Conservation (phyloP, 257 asterid species). For the Solanum pinnatisectum region DNA sequence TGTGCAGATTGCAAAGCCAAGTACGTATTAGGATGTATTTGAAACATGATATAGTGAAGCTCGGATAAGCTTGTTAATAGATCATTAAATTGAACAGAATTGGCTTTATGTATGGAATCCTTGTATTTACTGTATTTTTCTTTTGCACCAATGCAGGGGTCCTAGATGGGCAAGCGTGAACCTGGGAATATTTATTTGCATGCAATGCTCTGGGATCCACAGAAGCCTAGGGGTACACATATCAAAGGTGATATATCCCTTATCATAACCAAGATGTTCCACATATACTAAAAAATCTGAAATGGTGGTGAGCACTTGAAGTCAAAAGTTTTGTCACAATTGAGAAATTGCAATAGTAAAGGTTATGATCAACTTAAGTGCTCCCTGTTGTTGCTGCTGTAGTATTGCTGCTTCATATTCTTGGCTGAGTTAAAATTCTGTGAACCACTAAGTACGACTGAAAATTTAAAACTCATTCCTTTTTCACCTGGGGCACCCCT, state of each 20-base stretch:
- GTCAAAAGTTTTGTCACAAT: background rate
- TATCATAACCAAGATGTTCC: background rate
- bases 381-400: background rate
- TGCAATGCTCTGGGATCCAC: conserved; percentile 99
- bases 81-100: background rate
- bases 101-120: background rate
- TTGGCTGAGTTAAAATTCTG: background rate
- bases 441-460: background rate
- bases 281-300: background rate
- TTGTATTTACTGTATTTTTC: background rate
- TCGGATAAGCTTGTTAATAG: background rate
- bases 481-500: background rate
- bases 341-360: background rate
- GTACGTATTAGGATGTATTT: conserved; percentile 34
- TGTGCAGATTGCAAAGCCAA: conserved; percentile 99
- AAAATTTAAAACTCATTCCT: background rate
- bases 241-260: conserved; percentile 63
- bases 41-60: background rate
- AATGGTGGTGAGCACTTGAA: background rate
- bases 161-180: conserved; percentile 99
- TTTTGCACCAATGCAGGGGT: conserved; percentile 46
- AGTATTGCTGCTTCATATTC: background rate
- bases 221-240: conserved; percentile 99
- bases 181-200: conserved; percentile 92
- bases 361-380: background rate